Conservation (phyloP, 768 basidiomycete genomes). For the Rhodotorula paludigena region DNA sequence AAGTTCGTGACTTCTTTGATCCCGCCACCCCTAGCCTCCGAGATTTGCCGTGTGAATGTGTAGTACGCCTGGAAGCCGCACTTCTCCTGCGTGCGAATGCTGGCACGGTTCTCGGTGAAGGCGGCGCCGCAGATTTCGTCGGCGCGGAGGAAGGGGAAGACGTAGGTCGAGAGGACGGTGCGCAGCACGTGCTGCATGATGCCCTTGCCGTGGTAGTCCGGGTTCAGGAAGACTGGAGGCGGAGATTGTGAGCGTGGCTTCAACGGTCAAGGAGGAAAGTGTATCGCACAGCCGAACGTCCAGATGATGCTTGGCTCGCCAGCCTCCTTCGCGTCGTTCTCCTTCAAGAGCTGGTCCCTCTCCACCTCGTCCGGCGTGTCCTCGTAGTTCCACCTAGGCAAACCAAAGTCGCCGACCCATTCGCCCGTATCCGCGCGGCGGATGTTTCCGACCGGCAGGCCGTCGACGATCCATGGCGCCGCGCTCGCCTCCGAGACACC, state of each 20-base stretch:
- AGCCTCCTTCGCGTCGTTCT: slow-evolving; percentile 2
- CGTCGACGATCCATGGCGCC: background rate
- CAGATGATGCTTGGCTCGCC: slow-evolving; percentile 5
- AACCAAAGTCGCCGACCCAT: slow-evolving; percentile 21
- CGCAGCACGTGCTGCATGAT: slow-evolving; percentile 15
- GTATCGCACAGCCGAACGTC: slow-evolving; percentile 17
- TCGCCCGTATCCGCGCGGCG: slow-evolving; percentile 12
- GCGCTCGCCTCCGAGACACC: background rate
- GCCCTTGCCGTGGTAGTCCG: background rate
- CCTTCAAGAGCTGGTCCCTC: slow-evolving; percentile 5
- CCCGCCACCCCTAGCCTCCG: slow-evolving; percentile 16
- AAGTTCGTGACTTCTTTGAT: background rate
- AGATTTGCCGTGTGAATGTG: background rate
- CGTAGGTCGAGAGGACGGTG: slow-evolving; percentile 1
- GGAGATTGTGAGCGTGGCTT: background rate
- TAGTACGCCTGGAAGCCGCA: background rate
- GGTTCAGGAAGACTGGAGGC: slow-evolving; percentile 14
- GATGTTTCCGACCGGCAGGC: background rate
- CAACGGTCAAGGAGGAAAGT: no score
- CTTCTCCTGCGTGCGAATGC: slow-evolving; percentile 18
- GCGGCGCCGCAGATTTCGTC: slow-evolving; percentile 4
- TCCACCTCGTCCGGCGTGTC: slow-evolving; percentile 13
- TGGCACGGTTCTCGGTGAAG: slow-evolving; percentile 1
- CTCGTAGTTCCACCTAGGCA: slow-evolving; percentile 3
- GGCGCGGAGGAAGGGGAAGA: slow-evolving; percentile 5